Conservation (phyloP, 495 filamentous ascomycete genomes). For the Tetracladium marchalianum region DNA sequence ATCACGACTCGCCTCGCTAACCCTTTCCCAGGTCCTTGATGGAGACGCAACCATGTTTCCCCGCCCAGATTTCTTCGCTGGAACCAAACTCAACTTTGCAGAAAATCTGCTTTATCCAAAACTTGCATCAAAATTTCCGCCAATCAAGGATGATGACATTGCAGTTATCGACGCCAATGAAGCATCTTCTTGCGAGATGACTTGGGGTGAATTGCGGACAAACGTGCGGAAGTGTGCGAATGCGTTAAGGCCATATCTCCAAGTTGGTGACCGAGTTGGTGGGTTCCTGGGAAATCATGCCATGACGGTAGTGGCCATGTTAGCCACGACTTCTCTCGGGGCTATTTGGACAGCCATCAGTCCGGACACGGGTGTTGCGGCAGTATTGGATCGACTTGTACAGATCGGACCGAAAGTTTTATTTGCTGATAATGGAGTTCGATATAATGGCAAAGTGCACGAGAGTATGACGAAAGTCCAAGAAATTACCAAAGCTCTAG, state of each 20-base stretch:
- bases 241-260: slow-evolving; percentile 47
- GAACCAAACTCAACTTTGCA: slow-evolving; percentile 49
- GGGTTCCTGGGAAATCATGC: slow-evolving; percentile 59
- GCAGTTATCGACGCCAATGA: slow-evolving; percentile 57
- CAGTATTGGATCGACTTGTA: slow-evolving; percentile 60
- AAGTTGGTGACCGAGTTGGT: slow-evolving; percentile 60
- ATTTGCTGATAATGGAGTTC: slow-evolving; percentile 65
- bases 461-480: slow-evolving; percentile 59
- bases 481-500: slow-evolving; percentile 52
- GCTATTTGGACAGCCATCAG: slow-evolving; percentile 60
- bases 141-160: slow-evolving; percentile 37
- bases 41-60: slow-evolving; percentile 66
- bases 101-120: slow-evolving; percentile 50
- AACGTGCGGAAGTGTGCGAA: slow-evolving; percentile 42
- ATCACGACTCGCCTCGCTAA: not conserved
- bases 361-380: slow-evolving; percentile 70
- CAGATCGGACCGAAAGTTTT: slow-evolving; percentile 61
- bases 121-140: slow-evolving; percentile 43
- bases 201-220: slow-evolving; percentile 51
- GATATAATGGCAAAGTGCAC: slow-evolving; percentile 67
- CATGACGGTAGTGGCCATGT: slow-evolving; percentile 54
- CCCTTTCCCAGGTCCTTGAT: slow-evolving; percentile 51
- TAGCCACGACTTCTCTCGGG: slow-evolving; percentile 54
- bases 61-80: slow-evolving; percentile 70
- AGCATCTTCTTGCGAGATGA: slow-evolving; percentile 39